Evolutionary conservation across 1,284 basidiomycete species (phyloP), one percentile per base, ranked within the genome.

Genomic region (Stygiomarasmius scandens): DNA sequence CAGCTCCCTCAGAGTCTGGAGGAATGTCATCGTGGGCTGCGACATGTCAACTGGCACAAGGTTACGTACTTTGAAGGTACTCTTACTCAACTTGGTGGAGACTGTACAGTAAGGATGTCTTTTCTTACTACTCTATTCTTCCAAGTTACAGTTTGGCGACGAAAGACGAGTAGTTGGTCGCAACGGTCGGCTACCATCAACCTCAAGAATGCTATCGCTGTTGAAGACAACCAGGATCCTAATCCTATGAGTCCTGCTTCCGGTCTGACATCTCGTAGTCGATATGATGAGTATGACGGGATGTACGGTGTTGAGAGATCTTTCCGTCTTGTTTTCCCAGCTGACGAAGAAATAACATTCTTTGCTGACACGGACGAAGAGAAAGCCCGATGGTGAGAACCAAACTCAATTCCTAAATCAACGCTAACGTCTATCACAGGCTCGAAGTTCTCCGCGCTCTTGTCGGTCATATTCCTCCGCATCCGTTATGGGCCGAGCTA

Each of bases 121-220:
- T 19, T 34, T 23, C 22, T 67, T 62, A 51, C 6, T 23, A 49
- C 22, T 49, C 41, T 45, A 36, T 55, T 23, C 56, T 41, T 45
- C 55, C 54, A 16, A 22, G 29, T 49, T 12, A 32, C 12, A 96
- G 92, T 86, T 11, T 97, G 95, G 88, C 87, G 93, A 46, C 83
- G n/a, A n/a, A n/a, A n/a, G n/a, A n/a, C n/a, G n/a, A n/a, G n/a
- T n/a, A n/a, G n/a, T n/a, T n/a, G n/a, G n/a, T n/a, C n/a, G n/a
- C n/a, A n/a, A n/a, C n/a, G n/a, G n/a, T n/a, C n/a, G n/a, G 86
- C 93, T 20, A 94, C 90, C 29, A 97, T 98, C 63, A 93, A 97
- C 71, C 79, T 99, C 19, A 89, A 90, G 70, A 91, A 94, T 70
- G 94, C 93, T 4, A 77, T 87, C 4, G 76, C 80, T 0, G 81